Conservation (phyloP, 2,329 filamentous ascomycete species). For the Verruconis gallopava region DNA sequence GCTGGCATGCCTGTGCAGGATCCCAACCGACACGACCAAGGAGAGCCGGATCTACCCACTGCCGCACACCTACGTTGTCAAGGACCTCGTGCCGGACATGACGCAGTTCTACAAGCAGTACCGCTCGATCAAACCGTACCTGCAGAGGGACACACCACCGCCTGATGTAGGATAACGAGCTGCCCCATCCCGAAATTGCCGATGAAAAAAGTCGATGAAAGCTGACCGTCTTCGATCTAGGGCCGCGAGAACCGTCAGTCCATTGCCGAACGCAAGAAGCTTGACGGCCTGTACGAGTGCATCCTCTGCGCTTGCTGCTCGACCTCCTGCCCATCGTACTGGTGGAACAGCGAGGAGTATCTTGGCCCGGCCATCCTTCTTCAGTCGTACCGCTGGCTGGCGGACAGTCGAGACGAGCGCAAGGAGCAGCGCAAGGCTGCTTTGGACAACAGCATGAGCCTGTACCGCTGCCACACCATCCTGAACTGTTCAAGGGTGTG, state of each 20-base stretch:
- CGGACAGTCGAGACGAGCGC: constrained; percentile 86
- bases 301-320: constrained; percentile 99
- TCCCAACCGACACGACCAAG: constrained; percentile 66
- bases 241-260: constrained; percentile 86
- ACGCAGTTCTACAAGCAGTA: constrained; percentile 99
- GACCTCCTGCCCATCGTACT: constrained; percentile 98
- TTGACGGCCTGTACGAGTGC: constrained; percentile 97
- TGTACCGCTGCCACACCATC: constrained; percentile 99
- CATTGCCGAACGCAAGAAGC: constrained; percentile 86
- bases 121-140: constrained; percentile 98
- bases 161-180: constrained; percentile 55
- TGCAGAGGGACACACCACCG: constrained; percentile 76
- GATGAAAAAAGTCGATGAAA: neutral
- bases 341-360: constrained; percentile 99
- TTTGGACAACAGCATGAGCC: constrained; percentile 95
- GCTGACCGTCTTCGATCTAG: constrained; percentile 38
- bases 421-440: constrained; percentile 77
- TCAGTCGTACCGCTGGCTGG: constrained; percentile 96
- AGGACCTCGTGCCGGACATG: constrained; percentile 94
- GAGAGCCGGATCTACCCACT: constrained; percentile 95
- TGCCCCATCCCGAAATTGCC: neutral
- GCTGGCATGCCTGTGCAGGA: constrained; percentile 91
- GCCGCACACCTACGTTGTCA: constrained; percentile 97
- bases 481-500: constrained; percentile 97
- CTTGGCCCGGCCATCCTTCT: constrained; percentile 92